Evolutionary conservation across 306 rosid species (phyloP), one percentile per base, ranked within the genome.

Genomic region (Parietaria judaica): DNA sequence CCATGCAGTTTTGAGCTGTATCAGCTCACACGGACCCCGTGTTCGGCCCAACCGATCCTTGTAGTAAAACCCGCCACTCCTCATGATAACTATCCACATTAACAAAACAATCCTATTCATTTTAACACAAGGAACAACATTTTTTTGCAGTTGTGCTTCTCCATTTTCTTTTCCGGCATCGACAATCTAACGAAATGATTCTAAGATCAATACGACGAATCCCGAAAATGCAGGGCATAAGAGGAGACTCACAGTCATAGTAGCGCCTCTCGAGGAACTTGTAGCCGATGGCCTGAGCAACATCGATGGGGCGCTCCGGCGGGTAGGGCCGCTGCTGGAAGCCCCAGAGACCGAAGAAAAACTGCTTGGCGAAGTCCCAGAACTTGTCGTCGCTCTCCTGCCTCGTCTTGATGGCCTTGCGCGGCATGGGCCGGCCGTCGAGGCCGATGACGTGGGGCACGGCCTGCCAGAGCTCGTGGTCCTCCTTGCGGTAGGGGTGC

Each of bases 1-100:
- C 96, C 96, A 92, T 15, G 98, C 95, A 9, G 96, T 88, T 79
- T 82, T 88, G 38, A 92, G 95, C 0, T 76, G 65, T 64, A 86
- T 78, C 65, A 92, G 80, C 80, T 89, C 85, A 48, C 73, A 75
- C 0, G 98, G 96, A 41, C 95, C 98, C 53, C 98, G 70, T 1
- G 96, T 86, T 7, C 96, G 88, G 55, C 96, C 98, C 48, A 92
- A 63, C 23, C 98, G 88, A 78, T 84, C 98, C 81, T 92, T 88
- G 58, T 88, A 92, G 72, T 62, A 92, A 79, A 80, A 88, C 50
- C 89, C 88, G 43, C 95, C 86, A 70, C 86, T 82, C 79, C 78
- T 92, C 98, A 88, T 86, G 71, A 84, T 81, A 82, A 86, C 96
- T 92, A 71, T 17, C 64, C 41, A 62, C 14, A 51, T 15, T 43